Base-by-base conservation (phyloP, 140 eudicot genomes). In the Anethum foeniculum region DNA sequence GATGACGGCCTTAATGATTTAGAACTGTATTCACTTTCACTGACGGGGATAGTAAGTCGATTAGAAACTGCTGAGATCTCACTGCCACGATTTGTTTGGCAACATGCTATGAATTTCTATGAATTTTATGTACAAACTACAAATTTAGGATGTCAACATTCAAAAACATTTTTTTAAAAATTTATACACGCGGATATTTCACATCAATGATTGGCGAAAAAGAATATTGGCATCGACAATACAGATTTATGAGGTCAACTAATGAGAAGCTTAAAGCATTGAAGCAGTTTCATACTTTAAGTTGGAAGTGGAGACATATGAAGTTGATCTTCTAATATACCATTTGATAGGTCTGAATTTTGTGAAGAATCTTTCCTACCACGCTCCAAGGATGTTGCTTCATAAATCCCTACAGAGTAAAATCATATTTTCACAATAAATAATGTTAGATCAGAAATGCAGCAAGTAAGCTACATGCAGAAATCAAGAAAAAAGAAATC, bases 381-480 rank as follows among this genome's bases (percentile, higher is more conserved):
- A 76, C 89, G 96, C 76, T 92, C 97, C 89, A 94, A 82, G 71
- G 97, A 88, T 28, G 98, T 94, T 76, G 98, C 98, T 90, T 94
- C 94, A 74, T 90, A 87, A 78, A 92, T 94, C 60, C 98, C 97
- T 94, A 82, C 81, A 81, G 81, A 47, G 27, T 65, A 15, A 69
- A 79, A 19, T 5, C n/a, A 36, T 73, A 62, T 77, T 27, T 68
- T 6, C 64, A 28, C 44, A 67, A n/a, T 27, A 39, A 8, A n/a
- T 6, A 5, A 64, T 72, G 64, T 79, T 52, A 82, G 52, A 65
- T 38, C 71, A 72, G 27, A 13, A 69, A 34, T 48, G 56, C 38
- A 43, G 49, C 47, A 68, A 9, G 77, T 41, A 14, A 41, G 14
- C n/a, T 18, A 36, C 39, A 13, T 34, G 43, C 21, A 34, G 12